Conservation (phyloP, 169 alveolate genomes). For the Eimeria maxima region DNA sequence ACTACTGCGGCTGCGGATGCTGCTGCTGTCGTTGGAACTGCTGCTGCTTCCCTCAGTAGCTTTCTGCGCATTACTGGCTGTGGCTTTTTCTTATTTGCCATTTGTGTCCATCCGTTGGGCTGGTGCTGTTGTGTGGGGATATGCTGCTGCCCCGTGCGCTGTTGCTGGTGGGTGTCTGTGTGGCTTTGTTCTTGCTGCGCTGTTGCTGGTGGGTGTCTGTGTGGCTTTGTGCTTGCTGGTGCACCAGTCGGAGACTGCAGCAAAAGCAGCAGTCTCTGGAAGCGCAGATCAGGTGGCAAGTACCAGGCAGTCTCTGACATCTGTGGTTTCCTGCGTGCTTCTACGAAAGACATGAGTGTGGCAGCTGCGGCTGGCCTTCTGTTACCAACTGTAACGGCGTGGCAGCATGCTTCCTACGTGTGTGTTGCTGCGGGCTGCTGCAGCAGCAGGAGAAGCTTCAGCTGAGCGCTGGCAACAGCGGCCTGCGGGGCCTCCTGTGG, state of each 20-base stretch:
- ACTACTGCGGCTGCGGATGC: background rate
- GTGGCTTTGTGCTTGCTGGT: background rate
- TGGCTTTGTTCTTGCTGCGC: background rate
- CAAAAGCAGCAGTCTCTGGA: background rate
- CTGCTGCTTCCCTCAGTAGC: background rate
- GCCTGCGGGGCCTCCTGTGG: slow-evolving; percentile 48
- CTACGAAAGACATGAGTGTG: background rate
- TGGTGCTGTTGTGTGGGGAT: too few relatives aligned
- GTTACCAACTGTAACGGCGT: background rate
- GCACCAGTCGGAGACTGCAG: background rate
- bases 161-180: background rate
- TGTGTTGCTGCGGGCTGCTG: background rate
- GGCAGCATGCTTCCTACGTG: background rate
- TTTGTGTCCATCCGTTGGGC: too few relatives aligned
- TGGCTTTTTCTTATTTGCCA: too few relatives aligned
- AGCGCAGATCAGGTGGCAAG: background rate
- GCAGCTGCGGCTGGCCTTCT: background rate
- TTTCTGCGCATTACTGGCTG: too few relatives aligned
- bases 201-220: background rate
- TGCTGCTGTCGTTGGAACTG: background rate
- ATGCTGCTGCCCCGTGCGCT: background rate
- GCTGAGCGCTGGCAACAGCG: slow-evolving; percentile 19
- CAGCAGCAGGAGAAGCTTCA: slow-evolving; percentile 35
- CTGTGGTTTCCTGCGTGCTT: background rate
- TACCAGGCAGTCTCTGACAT: background rate